Conservation (phyloP, 1,139 yeast genomes). For the Arxiozyma heterogenica region DNA sequence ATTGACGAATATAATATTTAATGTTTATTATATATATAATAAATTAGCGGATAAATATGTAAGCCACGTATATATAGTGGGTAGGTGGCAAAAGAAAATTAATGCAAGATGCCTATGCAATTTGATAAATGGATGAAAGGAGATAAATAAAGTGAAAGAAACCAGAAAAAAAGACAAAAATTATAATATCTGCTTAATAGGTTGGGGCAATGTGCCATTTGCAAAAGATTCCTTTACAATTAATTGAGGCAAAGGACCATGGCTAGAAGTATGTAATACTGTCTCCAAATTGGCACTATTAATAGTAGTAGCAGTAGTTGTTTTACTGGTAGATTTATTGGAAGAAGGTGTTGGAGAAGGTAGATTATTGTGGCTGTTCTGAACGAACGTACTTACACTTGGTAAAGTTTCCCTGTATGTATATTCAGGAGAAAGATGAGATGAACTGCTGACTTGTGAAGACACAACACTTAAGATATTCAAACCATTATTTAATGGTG, state of each 20-base stretch:
- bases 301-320: background rate
- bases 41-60: background rate
- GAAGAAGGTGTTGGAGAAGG: background rate
- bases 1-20: background rate
- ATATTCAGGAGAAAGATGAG: background rate
- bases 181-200: slow-evolving; percentile 25
- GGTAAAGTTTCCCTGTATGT: background rate
- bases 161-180: no score
- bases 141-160: background rate
- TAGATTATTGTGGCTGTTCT: background rate
- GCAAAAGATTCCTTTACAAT: slow-evolving; percentile 17
- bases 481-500: slow-evolving; percentile 14
- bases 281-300: no score
- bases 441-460: slow-evolving; percentile 8
- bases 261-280: background rate
- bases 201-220: slow-evolving; percentile 26
- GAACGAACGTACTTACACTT: background rate
- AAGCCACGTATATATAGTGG: background rate
- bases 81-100: background rate
- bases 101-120: background rate
- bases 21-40: background rate
- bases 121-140: background rate
- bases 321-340: background rate
- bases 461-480: slow-evolving; percentile 23
- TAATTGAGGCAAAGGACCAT: slow-evolving; percentile 5